Evolutionary conservation across 768 basidiomycete genomes (phyloP).

Genomic region (Russula ochroleuca): DNA sequence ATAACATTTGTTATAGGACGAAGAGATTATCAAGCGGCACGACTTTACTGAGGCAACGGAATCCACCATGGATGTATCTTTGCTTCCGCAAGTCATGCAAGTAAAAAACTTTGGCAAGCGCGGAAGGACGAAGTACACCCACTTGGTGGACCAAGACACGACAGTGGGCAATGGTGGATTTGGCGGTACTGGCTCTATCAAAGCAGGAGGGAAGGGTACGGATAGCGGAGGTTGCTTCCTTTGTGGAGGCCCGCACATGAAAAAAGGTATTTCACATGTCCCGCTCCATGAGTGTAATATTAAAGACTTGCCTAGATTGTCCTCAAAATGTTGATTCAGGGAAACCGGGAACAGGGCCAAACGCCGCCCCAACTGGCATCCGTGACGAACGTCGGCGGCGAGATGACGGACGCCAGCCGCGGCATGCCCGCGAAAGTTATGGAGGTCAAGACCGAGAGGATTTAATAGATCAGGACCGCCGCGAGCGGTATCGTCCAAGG

Average conservation of each 20-base stretch:
- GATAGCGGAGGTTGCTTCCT: slow-evolving; percentile 78
- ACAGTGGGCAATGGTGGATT: slow-evolving; percentile 59
- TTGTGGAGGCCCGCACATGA: slow-evolving; percentile 92
- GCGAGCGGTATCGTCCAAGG: slow-evolving; percentile 13
- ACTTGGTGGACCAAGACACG: slow-evolving; percentile 93
- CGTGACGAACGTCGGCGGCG: slow-evolving; percentile 31
- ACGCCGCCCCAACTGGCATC: slow-evolving; percentile 29
- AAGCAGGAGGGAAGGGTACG: slow-evolving; percentile 50
- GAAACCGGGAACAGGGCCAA: slow-evolving; percentile 35
- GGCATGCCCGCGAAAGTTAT: slow-evolving; percentile 7
- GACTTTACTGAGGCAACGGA: slow-evolving; percentile 90
- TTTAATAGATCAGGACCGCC: slow-evolving; percentile 3
- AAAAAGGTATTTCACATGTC: slow-evolving; percentile 56
- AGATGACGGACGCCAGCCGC: slow-evolving; percentile 25
- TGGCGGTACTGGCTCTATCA: slow-evolving; percentile 53
- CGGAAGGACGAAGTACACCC: slow-evolving; percentile 92
- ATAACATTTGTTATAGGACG: slow-evolving; percentile 53
- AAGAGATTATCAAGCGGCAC: slow-evolving; percentile 74
- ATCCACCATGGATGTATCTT: slow-evolving; percentile 80
- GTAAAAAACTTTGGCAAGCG: slow-evolving; percentile 92
- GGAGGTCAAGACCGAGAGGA: slow-evolving; percentile 3
- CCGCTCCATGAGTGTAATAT: background rate
- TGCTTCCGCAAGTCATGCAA: slow-evolving; percentile 95
- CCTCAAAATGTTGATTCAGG: slow-evolving; percentile 35
- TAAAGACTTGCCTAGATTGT: slow-evolving; percentile 32